Base-by-base conservation (phyloP, 1,139 yeast species). In the Meyerozyma athensensis region DNA sequence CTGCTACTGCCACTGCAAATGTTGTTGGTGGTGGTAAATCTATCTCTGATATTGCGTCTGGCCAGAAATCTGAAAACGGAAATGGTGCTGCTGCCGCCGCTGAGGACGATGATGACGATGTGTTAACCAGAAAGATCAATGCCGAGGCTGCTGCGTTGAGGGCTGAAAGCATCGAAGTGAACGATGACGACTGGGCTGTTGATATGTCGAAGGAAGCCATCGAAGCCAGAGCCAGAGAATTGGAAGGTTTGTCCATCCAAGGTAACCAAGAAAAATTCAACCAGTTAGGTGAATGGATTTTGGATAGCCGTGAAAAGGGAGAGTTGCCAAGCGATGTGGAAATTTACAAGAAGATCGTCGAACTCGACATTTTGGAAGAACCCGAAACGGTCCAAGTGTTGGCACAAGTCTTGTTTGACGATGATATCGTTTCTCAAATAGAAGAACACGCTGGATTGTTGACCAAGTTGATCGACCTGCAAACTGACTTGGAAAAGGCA, bases 131-230 rank as follows among this genome's bases (percentile, higher is more conserved):
- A 58, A 83, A 85, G 56, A 83, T 87, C 61, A 81, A 85, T 52
- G 89, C 90, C 34, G 95, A 86, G 58, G 95, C 95, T 20, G 83
- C 89, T 10, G 79, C 74, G 37, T 70, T 86, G 47, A 39, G 43
- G 8, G 65, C 64, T 23, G 72, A 72, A 45, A 75, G 77, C 41
- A 79, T 84, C 40, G 81, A 79, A 48, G 74, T 75, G 36, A 79
- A 79, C 46, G 96, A 89, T 56, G 97, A 86, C 52, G 96, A 87
- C 48, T 92, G 98, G 98, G 89, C 97, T 16, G 97, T 90, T 37
- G 99, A 92, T 61, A 86, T 92, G 79, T 86, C 96, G 37, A 95
- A 86, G 59, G 98, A 89, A 63, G 98, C 98, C 39, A 87, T 94
- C 50, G 84, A 86, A 56, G 89, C 86, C 32, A 86, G 99, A 66